Conservation (phyloP, 768 basidiomycete genomes). For the Phylloporus sp. region DNA sequence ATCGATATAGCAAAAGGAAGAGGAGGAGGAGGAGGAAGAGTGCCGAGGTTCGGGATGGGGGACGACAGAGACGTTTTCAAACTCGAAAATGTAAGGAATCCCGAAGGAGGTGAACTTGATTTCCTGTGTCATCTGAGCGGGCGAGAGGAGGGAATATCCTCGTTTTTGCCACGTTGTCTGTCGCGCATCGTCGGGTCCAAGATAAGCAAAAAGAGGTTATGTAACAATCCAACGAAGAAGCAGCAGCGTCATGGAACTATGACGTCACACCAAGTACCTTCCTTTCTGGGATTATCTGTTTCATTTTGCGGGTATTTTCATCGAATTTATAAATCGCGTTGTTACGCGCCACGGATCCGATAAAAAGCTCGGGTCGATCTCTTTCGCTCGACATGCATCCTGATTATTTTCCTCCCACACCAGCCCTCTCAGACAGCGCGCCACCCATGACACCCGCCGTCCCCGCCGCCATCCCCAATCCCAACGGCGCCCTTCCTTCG, state of each 20-base stretch:
- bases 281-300: constrained; percentile 23
- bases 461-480: not conserved
- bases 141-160: not conserved
- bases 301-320: constrained; percentile 9
- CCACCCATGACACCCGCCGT: constrained; percentile 4
- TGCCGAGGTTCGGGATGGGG: not conserved
- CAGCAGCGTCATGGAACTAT: not conserved
- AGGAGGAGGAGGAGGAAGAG: constrained; percentile 13
- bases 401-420: constrained; percentile 29
- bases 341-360: constrained; percentile 1
- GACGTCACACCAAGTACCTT: constrained; percentile 29
- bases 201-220: no score
- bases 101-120: constrained; percentile 30
- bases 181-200: no score
- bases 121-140: constrained; percentile 16
- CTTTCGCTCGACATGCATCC: constrained; percentile 4
- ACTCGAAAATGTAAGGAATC: constrained; percentile 28
- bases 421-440: constrained; percentile 21
- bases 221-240: constrained; percentile 3
- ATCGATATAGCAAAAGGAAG: constrained; percentile 29
- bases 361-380: constrained; percentile 3
- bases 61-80: constrained; percentile 24
- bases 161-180: constrained; percentile 7
- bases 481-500: constrained; percentile 13
- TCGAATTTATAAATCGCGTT: constrained; percentile 22